Percentiles rank a stretch among this genome's conserved stretches.
Evolutionary conservation across 108 stramenopile genomes (phyloP).

Genomic region (Pseudonitzschia delicatissima): DNA sequence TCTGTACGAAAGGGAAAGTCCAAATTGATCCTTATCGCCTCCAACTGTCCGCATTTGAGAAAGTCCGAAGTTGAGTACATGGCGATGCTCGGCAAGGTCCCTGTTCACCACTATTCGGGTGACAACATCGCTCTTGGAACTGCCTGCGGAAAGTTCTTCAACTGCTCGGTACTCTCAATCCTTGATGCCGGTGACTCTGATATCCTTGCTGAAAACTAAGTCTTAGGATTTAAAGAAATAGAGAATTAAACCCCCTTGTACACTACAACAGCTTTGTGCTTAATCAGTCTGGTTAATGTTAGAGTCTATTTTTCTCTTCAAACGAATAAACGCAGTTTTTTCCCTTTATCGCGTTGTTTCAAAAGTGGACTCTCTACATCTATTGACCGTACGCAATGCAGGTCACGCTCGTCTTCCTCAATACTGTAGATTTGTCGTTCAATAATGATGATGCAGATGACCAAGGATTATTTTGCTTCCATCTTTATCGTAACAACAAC

Average conservation of each 20-base stretch:
- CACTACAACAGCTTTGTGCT: too few species aligned
- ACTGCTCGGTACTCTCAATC: constrained; percentile 89
- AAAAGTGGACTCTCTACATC: too few species aligned
- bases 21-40: constrained; percentile 95
- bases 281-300: too few species aligned
- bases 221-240: background rate
- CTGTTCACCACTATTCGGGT: constrained; percentile 95
- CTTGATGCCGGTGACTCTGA: constrained; percentile 94
- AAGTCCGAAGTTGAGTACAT: constrained; percentile 99
- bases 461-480: too few species aligned
- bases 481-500: too few species aligned
- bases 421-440: too few species aligned
- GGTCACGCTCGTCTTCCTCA: too few species aligned
- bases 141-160: constrained; percentile 97
- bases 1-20: constrained; percentile 89
- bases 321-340: too few species aligned
- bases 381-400: too few species aligned
- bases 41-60: constrained; percentile 96
- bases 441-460: too few species aligned
- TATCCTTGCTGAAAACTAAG: constrained; percentile 53
- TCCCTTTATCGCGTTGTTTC: too few species aligned
- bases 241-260: background rate
- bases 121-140: constrained; percentile 97
- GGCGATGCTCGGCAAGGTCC: constrained; percentile 97
- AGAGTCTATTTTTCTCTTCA: too few species aligned